A percentile compares a stretch with the other conserved stretches of the same genome.
phyloP scores from a whole-genome alignment of 176 grass and related monocot genomes.

The Guadua angustifolia region DNA sequence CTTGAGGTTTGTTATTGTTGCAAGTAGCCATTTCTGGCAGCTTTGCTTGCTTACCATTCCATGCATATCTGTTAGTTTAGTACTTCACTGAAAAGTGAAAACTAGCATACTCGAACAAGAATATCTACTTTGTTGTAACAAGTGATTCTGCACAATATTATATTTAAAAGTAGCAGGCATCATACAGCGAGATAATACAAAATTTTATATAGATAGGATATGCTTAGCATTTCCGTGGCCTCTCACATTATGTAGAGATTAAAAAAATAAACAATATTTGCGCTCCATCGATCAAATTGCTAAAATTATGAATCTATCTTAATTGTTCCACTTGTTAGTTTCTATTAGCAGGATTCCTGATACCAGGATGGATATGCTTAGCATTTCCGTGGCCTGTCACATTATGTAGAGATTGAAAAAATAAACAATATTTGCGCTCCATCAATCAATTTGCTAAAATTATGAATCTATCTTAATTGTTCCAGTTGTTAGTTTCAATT shows the following conservation, averaged over 20 bases:
- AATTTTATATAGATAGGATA: background rate
- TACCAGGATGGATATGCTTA: background rate
- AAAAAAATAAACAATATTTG: background rate
- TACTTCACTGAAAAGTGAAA: background rate
- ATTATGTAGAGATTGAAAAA: background rate
- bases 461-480: background rate
- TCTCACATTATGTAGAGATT: background rate
- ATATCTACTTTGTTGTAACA: background rate
- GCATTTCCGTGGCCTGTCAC: background rate
- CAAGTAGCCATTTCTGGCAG: background rate
- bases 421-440: background rate
- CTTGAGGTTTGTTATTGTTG: constrained; percentile 25
- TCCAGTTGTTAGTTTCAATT: background rate
- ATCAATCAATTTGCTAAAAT: no score
- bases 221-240: background rate
- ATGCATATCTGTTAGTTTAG: background rate
- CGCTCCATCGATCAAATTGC: background rate
- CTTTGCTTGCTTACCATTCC: background rate
- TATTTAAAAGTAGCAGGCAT: background rate
- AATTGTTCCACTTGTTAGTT: background rate
- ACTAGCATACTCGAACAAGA: background rate
- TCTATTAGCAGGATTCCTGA: background rate
- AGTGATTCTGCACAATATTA: background rate
- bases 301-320: background rate
- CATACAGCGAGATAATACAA: background rate